phyloP scores from a whole-genome alignment of 2,329 filamentous ascomycete genomes.

The Aspergillus cejpii region DNA sequence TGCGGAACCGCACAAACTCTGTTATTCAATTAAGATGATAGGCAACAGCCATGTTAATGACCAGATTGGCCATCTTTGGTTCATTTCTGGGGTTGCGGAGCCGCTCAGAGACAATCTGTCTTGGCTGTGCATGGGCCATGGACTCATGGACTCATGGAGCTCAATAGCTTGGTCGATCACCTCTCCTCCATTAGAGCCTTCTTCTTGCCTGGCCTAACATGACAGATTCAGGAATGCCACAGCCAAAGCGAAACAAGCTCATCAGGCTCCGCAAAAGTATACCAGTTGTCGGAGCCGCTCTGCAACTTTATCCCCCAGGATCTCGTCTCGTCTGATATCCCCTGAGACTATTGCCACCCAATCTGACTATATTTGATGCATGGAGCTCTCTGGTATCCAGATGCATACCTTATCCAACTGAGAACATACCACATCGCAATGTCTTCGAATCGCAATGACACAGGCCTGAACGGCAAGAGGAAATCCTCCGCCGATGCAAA shows the following conservation, averaged over 20 bases:
- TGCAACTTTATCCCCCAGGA: background rate
- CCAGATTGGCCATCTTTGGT: no score
- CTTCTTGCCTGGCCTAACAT: no score
- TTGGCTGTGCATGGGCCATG: background rate
- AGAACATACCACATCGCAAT: no score
- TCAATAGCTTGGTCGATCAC: no score
- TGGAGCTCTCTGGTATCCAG: no score
- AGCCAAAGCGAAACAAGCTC: background rate
- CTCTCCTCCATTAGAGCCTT: no score
- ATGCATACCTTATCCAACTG: no score
- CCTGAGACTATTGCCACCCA: no score
- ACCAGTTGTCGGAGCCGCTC: background rate
- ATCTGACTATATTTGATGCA: no score
- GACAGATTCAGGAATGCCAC: no score
- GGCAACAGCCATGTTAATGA: background rate
- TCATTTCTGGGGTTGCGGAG: background rate
- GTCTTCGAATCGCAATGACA: no score
- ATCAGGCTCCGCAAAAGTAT: background rate
- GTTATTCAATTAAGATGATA: background rate
- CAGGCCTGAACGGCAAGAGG: background rate
- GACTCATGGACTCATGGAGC: background rate
- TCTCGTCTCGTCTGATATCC: background rate
- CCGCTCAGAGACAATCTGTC: background rate
- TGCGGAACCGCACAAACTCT: background rate
- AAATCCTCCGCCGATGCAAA: background rate